Conservation (phyloP, 345 rosid genomes). For the Alliaria petiolata region DNA sequence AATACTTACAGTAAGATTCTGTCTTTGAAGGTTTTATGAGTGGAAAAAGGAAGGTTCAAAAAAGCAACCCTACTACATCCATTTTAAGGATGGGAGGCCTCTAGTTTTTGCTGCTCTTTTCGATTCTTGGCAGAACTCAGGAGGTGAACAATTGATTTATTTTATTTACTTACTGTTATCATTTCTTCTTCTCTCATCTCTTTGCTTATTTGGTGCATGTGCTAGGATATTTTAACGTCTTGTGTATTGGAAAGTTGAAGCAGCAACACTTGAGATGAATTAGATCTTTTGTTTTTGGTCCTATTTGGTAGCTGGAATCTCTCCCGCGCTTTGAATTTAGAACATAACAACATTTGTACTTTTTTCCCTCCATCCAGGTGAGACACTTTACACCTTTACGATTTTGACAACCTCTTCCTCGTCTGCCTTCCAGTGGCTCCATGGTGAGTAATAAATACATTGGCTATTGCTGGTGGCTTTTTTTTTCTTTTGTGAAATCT, state of each 20-base stretch:
- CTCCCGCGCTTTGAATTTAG: background rate
- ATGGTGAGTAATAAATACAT: slow-evolving; percentile 53
- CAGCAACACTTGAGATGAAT: background rate
- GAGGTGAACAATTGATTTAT: slow-evolving; percentile 45
- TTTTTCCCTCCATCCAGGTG: slow-evolving; percentile 48
- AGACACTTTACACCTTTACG: slow-evolving; percentile 68
- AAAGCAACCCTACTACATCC: slow-evolving; percentile 86
- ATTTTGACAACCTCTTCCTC: slow-evolving; percentile 77
- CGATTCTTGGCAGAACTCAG: slow-evolving; percentile 78
- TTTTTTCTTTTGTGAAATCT: background rate
- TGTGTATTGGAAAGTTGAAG: background rate
- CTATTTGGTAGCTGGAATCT: background rate
- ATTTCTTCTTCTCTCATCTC: too few relatives aligned
- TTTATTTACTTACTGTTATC: background rate
- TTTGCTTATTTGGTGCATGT: background rate
- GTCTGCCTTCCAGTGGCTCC: slow-evolving; percentile 66
- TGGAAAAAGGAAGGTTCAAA: slow-evolving; percentile 93
- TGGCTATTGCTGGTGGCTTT: background rate
- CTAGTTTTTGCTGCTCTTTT: slow-evolving; percentile 87
- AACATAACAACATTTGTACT: background rate
- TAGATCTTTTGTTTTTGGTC: background rate
- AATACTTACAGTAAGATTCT: background rate
- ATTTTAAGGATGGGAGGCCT: slow-evolving; percentile 81
- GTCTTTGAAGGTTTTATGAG: slow-evolving; percentile 71
- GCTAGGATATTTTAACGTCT: background rate